These are phyloP conservation scores for Plantago ovata DNA, from an alignment of 257 asterid genomes.

Conservation along the genomic window DNA sequence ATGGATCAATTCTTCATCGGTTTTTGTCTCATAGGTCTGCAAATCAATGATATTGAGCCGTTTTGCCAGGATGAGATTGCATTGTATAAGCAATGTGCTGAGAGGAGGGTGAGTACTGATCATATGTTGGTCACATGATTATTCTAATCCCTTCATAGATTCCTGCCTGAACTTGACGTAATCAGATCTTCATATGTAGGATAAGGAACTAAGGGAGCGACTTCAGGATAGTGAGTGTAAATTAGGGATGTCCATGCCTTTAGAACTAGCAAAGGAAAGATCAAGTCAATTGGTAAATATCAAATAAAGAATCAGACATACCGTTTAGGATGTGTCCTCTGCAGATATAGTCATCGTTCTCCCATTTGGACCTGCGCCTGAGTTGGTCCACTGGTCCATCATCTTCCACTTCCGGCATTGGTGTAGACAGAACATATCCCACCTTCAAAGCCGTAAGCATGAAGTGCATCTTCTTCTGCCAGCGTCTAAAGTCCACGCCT, in stretches of 20 bases:
- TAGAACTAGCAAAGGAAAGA: constrained; percentile 74
- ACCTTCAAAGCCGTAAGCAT: too few relatives aligned
- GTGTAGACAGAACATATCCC: too few relatives aligned
- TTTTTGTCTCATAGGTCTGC: constrained; percentile 41
- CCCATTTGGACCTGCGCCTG: too few relatives aligned
- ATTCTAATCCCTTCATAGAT: background rate
- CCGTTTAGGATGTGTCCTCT: constrained; percentile 84
- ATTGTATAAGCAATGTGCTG: constrained; percentile 42
- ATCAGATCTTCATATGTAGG: constrained; percentile 37
- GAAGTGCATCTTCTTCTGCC: too few relatives aligned
- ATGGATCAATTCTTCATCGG: background rate
- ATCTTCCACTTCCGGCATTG: too few relatives aligned
- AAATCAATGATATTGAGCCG: constrained; percentile 89
- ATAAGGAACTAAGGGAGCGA: constrained; percentile 69
- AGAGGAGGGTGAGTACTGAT: constrained; percentile 46
- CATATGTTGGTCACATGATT: constrained; percentile 1
- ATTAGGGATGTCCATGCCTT: constrained; percentile 86
- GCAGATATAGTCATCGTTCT: too few relatives aligned
- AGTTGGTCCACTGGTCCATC: too few relatives aligned
- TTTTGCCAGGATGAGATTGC: constrained; percentile 63
- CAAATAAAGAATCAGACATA: constrained; percentile 87
- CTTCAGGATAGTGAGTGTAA: constrained; percentile 87
- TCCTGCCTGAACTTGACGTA: background rate
- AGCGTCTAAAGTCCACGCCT: too few relatives aligned
- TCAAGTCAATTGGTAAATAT: constrained; percentile 51